Conservation (phyloP, 371 early-diverging fungal genomes). For the Batkoa obscura region DNA sequence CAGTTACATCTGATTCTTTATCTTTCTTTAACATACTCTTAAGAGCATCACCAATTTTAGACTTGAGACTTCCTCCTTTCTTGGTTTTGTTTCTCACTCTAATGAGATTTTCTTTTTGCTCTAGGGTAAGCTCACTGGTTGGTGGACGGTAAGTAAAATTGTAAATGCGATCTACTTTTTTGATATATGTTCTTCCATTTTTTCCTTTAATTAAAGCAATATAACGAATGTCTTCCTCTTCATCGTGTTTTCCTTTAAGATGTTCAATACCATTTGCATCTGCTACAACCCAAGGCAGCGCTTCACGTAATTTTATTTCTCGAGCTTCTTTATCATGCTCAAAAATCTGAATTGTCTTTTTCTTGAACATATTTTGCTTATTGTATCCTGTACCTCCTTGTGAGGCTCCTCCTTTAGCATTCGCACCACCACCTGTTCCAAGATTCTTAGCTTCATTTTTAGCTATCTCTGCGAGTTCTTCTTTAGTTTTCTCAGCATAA, state of each 20-base stretch:
- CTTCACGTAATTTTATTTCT: slow-evolving; percentile 45
- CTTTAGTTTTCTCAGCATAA: neutral
- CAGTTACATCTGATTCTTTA: neutral
- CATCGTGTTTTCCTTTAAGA: neutral
- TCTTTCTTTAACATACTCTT: neutral
- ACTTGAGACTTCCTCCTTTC: neutral
- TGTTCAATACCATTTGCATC: slow-evolving; percentile 26
- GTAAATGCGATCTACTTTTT: neutral
- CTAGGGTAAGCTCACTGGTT: neutral
- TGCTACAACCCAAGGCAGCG: slow-evolving; percentile 58
- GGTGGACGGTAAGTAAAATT: neutral
- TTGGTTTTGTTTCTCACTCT: neutral
- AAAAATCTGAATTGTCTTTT: slow-evolving; percentile 59
- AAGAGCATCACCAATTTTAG: neutral
- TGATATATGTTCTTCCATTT: neutral
- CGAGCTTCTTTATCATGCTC: slow-evolving; percentile 54
- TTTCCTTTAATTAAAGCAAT: neutral
- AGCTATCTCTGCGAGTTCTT: neutral
- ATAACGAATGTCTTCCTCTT: neutral
- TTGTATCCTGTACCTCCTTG: slow-evolving; percentile 61
- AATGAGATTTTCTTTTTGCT: neutral
- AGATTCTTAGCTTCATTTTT: neutral
- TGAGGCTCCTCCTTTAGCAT: slow-evolving; percentile 55
- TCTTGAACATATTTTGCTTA: slow-evolving; percentile 62
- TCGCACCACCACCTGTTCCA: slow-evolving; percentile 37